A percentile compares a stretch with the other conserved stretches of the same genome.
Evolutionary conservation across 1,139 yeast species (phyloP).

Genomic region (Geotrichum siamense): DNA sequence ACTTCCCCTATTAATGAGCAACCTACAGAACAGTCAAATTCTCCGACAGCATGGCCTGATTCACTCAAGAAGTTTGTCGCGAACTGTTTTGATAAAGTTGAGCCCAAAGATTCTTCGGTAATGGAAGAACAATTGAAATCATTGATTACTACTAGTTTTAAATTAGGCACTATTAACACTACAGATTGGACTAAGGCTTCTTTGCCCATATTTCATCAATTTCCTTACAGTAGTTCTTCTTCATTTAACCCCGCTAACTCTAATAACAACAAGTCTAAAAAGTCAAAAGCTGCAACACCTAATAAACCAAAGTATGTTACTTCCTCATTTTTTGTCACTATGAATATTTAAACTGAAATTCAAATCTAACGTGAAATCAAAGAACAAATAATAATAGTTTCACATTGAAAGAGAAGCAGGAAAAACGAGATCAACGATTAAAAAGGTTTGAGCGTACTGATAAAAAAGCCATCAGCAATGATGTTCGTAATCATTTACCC

Average conservation of each 20-base stretch:
- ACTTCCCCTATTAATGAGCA: constrained; percentile 7
- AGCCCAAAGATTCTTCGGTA: constrained; percentile 35
- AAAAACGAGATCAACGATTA: constrained; percentile 44
- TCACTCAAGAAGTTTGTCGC: constrained; percentile 44
- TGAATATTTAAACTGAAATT: no score
- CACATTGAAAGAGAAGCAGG: constrained; percentile 31
- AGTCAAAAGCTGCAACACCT: constrained; percentile 11
- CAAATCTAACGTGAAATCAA: background rate
- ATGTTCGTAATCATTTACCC: constrained; percentile 7
- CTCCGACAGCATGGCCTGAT: constrained; percentile 41
- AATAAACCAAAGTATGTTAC: constrained; percentile 12
- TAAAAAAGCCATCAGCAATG: constrained; percentile 7
- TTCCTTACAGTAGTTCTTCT: background rate
- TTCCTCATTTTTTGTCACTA: no score
- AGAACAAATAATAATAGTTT: constrained; percentile 18
- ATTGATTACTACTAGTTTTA: constrained; percentile 47
- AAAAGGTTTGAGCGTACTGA: constrained; percentile 44
- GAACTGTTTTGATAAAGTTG: constrained; percentile 39
- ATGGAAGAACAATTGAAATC: constrained; percentile 42
- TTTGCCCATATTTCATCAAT: constrained; percentile 43
- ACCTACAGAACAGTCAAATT: background rate
- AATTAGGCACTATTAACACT: constrained; percentile 40
- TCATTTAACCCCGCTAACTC: background rate
- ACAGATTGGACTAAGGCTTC: constrained; percentile 57
- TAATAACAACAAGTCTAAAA: constrained; percentile 1